Conservation (phyloP, 2,329 filamentous ascomycete genomes). For the Monosporascus sp. region DNA sequence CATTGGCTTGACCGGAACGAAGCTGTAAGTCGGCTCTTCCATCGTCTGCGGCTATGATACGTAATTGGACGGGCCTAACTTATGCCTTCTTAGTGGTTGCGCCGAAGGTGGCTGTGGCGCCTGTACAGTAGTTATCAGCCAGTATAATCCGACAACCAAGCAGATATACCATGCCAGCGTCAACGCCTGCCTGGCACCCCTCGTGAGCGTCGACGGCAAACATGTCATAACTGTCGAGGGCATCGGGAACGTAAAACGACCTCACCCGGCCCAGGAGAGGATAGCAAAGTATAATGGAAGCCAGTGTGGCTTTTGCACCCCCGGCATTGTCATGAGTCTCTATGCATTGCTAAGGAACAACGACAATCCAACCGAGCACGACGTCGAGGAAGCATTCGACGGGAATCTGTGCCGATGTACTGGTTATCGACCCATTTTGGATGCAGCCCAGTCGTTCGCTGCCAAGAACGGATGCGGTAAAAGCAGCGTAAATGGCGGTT, state of each 20-base stretch:
- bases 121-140: constrained; percentile 90
- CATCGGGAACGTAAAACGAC: constrained; percentile 80
- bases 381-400: constrained; percentile 94
- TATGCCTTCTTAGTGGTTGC: constrained; percentile 56
- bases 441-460: constrained; percentile 88
- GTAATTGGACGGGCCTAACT: not conserved
- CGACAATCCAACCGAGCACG: constrained; percentile 67
- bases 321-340: constrained; percentile 95
- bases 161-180: constrained; percentile 94
- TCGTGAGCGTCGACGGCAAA: constrained; percentile 92
- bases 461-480: constrained; percentile 46
- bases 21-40: constrained; percentile 50
- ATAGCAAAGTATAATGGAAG: constrained; percentile 89
- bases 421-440: constrained; percentile 87
- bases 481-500: constrained; percentile 41
- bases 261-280: constrained; percentile 85
- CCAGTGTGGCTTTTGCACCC: constrained; percentile 92
- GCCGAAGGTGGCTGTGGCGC: constrained; percentile 95
- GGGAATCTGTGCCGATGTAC: constrained; percentile 95
- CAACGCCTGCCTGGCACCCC: constrained; percentile 89
- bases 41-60: not conserved
- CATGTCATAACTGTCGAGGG: constrained; percentile 98
- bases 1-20: constrained; percentile 90
- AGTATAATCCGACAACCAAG: constrained; percentile 87
- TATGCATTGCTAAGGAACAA: constrained; percentile 91